Evolutionary conservation across 2,329 filamentous ascomycete genomes (phyloP).

Genomic region (Aspergillus glaucus): DNA sequence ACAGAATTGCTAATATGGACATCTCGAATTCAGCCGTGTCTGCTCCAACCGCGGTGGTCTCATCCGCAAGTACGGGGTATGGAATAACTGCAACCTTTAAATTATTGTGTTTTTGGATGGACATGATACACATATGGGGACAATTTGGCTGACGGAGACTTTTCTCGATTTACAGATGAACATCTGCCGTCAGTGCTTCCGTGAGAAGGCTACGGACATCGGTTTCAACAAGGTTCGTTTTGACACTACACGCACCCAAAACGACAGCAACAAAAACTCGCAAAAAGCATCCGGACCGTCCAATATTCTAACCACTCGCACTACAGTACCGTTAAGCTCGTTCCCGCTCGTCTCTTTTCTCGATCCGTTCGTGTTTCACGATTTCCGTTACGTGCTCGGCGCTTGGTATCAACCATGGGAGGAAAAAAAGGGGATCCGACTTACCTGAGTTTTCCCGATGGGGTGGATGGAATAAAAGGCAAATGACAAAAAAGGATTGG

Average conservation of each 20-base stretch:
- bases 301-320: not conserved
- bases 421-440: slow-evolving; percentile 10
- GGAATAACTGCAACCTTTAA: slow-evolving; percentile 9
- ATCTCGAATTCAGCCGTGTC: slow-evolving; percentile 54
- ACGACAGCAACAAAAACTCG: not conserved
- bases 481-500: slow-evolving; percentile 18
- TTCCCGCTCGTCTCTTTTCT: slow-evolving; percentile 11
- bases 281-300: not conserved
- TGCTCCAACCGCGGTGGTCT: slow-evolving; percentile 97
- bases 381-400: slow-evolving; percentile 25
- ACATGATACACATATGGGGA: slow-evolving; percentile 1
- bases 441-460: slow-evolving; percentile 2
- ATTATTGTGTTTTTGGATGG: not conserved
- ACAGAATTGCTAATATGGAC: slow-evolving; percentile 20
- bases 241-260: slow-evolving; percentile 6
- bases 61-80: slow-evolving; percentile 93
- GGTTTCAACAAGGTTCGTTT: slow-evolving; percentile 60
- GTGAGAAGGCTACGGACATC: slow-evolving; percentile 62
- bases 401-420: slow-evolving; percentile 15
- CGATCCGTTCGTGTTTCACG: slow-evolving; percentile 26
- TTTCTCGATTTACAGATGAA: slow-evolving; percentile 26
- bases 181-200: slow-evolving; percentile 65
- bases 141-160: slow-evolving; percentile 9
- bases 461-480: slow-evolving; percentile 6
- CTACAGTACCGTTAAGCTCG: slow-evolving; percentile 31